Conservation (phyloP, 106 monocot species). For the Allium cepa region DNA sequence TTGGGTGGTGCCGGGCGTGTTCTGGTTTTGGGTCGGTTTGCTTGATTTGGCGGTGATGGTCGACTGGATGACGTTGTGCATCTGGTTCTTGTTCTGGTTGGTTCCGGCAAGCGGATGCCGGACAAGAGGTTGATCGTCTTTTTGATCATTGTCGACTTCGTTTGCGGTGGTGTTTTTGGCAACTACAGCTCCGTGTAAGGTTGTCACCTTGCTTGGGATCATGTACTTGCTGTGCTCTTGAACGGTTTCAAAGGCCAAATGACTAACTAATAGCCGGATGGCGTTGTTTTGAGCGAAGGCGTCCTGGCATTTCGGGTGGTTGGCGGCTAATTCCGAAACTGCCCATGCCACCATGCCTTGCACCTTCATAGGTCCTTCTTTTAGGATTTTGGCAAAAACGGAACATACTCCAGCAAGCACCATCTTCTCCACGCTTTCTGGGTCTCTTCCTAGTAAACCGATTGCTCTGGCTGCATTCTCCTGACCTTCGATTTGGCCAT, state of each 20-base stretch:
- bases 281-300: slow-evolving; percentile 72
- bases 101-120: slow-evolving; percentile 6
- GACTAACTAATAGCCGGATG: slow-evolving; percentile 69
- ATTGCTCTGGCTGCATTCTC: slow-evolving; percentile 66
- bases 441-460: slow-evolving; percentile 61
- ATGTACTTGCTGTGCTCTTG: slow-evolving; percentile 82
- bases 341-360: slow-evolving; percentile 75
- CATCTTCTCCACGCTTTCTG: slow-evolving; percentile 79
- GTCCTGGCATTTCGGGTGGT: slow-evolving; percentile 63
- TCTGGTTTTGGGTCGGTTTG: neutral
- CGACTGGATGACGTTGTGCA: slow-evolving; percentile 12
- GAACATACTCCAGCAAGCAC: slow-evolving; percentile 65
- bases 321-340: slow-evolving; percentile 53
- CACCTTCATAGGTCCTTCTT: slow-evolving; percentile 65
- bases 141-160: slow-evolving; percentile 1
- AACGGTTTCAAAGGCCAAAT: slow-evolving; percentile 85
- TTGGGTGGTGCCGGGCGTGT: neutral
- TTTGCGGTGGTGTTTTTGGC: slow-evolving; percentile 14
- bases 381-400: slow-evolving; percentile 65
- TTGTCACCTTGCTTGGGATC: slow-evolving; percentile 35
- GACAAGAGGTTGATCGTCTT: neutral
- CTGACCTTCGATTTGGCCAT: slow-evolving; percentile 76
- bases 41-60: neutral
- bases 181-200: slow-evolving; percentile 26
- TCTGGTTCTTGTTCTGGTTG: slow-evolving; percentile 6